phyloP scores from a whole-genome alignment of 257 asterid species.

The Solanum megistacrolobum region DNA sequence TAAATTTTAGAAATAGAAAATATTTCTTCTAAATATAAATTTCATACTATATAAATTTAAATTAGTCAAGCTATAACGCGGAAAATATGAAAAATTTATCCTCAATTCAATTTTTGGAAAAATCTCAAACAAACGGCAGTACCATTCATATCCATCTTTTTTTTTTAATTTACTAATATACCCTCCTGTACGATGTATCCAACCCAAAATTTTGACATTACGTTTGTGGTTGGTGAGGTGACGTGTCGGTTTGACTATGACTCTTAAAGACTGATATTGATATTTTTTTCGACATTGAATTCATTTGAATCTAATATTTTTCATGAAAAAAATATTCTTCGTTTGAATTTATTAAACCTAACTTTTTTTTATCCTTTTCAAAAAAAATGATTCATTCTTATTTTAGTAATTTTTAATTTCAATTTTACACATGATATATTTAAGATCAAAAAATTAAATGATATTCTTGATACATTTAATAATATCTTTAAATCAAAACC shows the following conservation, averaged over 20 bases:
- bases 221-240: slow-evolving; percentile 16
- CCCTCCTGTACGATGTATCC: slow-evolving; percentile 42
- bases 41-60: accelerated
- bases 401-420: no score
- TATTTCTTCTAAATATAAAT: no score
- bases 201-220: slow-evolving; percentile 26
- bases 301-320: not conserved
- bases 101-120: not conserved
- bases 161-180: not conserved
- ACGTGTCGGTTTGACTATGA: slow-evolving; percentile 21
- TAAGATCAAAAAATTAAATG: no score
- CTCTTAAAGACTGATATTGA: not conserved
- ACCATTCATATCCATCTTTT: no score
- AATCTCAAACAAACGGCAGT: not conserved
- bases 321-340: no score
- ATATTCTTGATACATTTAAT: no score
- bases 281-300: accelerated
- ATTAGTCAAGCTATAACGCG: not conserved
- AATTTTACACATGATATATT: not conserved
- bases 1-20: no score
- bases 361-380: no score
- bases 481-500: no score
- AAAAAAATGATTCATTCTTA: not conserved
- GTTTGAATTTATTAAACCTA: not conserved
- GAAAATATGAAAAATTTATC: no score